Base-by-base conservation (phyloP, 2,329 filamentous ascomycete species). In the Hirsutella thompsonii region DNA sequence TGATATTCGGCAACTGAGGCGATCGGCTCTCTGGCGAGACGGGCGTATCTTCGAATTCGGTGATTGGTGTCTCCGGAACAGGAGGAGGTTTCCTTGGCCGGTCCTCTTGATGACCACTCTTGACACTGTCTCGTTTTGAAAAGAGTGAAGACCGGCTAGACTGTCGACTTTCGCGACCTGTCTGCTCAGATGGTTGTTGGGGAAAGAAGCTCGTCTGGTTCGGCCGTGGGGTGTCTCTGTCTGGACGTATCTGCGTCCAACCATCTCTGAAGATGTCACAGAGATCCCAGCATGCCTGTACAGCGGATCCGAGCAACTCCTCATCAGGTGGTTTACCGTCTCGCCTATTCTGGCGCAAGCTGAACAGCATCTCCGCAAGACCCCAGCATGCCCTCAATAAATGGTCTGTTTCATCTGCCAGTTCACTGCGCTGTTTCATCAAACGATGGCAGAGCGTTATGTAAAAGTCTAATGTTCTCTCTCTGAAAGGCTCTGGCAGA, bases 241-340 rank as follows among this genome's bases (percentile, higher is more conserved):
- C 88, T 4, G 89, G 87, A 40, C 87, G 77, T 37, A 92, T 78
- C 52, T 92, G 84, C 3, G 85, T 87, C 87, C 89, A 94, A 16
- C 87, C 87, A 63, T 92, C 84, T 37, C 87, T 76, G 67, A 95
- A 94, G 41, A 95, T 78, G 61, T 95, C 87, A 57, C 87, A 94
- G 5, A 95, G 72, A 49, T 94, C 88, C 87, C 87, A 95, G 58
- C 89, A 95, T 13, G 89, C 86, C 55, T 94, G 88, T 0, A 94
- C 83, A 1, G 89, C 87, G 1, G 86, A 92, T 5, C 83, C 81
- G 1, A 95, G 70, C 0, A 94, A 69, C 53, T 94, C 89, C 54
- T 90, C 86, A 48, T 94, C 86, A 1, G 83, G 70, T 0, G 70
- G 65, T 49, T 76, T 83, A 18, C 78, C 79, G 49, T 92, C 85